Percentiles rank a stretch among this genome's conserved stretches.
Conservation (phyloP, 768 basidiomycete species). For the Suillus fuscotomentosus region DNA sequence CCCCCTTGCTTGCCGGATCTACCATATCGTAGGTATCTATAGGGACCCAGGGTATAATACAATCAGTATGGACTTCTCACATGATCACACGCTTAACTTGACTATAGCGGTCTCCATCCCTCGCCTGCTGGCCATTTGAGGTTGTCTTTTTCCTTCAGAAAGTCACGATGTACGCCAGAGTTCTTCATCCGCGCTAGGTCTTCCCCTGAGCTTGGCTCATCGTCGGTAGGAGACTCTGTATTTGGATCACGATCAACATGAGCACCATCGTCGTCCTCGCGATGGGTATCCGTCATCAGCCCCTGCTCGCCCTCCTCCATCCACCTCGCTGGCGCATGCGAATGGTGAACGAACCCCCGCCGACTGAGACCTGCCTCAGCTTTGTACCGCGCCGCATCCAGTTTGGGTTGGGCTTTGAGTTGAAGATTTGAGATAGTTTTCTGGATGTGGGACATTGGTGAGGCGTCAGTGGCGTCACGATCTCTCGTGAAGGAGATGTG, state of each 20-base stretch:
- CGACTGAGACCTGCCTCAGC: constrained; percentile 66
- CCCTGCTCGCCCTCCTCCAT: constrained; percentile 36
- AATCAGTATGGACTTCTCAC: background rate
- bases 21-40: background rate
- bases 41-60: background rate
- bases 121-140: constrained; percentile 62
- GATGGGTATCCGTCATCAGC: constrained; percentile 37
- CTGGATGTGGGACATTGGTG: constrained; percentile 41
- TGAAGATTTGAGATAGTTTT: constrained; percentile 40
- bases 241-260: constrained; percentile 19
- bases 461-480: constrained; percentile 21
- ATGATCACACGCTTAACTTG: background rate
- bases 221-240: constrained; percentile 23
- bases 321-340: constrained; percentile 24
- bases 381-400: constrained; percentile 68
- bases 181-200: constrained; percentile 11
- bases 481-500: constrained; percentile 37
- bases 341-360: constrained; percentile 53
- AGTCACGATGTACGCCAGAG: constrained; percentile 10
- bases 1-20: background rate
- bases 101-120: constrained; percentile 48
- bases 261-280: constrained; percentile 22
- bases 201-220: constrained; percentile 23
- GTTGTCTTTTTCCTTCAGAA: constrained; percentile 38
- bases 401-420: constrained; percentile 45